Percentiles rank a stretch among this genome's conserved stretches.
These are phyloP conservation scores for Symbiodinium natans DNA, from an alignment of 73 alveolate species.

Conservation along the genomic window DNA sequence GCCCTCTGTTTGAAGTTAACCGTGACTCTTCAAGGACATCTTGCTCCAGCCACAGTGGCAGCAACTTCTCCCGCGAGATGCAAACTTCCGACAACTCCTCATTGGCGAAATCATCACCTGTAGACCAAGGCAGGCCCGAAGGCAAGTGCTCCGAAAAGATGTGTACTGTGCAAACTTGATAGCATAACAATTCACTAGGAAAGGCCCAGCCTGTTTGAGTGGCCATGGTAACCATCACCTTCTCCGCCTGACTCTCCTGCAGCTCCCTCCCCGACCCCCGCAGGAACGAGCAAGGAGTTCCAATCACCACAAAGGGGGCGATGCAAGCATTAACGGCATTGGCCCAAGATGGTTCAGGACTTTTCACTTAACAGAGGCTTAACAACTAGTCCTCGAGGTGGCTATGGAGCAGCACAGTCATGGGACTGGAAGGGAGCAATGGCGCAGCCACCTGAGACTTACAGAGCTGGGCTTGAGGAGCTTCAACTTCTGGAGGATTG, in stretches of 20 bases:
- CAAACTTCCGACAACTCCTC: background rate
- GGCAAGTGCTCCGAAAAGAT: background rate
- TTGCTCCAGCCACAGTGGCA: background rate
- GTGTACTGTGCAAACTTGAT: no score
- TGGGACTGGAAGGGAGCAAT: conserved; percentile 43
- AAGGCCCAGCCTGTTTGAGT: conserved; percentile 41
- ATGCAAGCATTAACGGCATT: no score
- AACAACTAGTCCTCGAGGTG: conserved; percentile 10
- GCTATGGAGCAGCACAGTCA: conserved; percentile 83
- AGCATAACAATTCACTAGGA: no score
- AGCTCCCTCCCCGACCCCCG: no score
- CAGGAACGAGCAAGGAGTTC: no score
- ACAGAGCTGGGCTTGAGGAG: no score
- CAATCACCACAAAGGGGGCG: no score
- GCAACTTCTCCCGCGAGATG: background rate
- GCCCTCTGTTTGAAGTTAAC: no score
- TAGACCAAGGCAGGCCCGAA: background rate
- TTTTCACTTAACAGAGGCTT: no score
- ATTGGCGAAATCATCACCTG: background rate
- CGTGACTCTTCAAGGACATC: no score
- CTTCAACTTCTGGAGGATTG: no score
- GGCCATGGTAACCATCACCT: conserved; percentile 79
- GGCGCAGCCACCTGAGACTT: conserved; percentile 46
- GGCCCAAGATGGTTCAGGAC: no score
- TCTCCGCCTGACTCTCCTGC: background rate